Evolutionary conservation across 2,329 filamentous ascomycete species (phyloP).

Genomic region (Scytalidium sp.): DNA sequence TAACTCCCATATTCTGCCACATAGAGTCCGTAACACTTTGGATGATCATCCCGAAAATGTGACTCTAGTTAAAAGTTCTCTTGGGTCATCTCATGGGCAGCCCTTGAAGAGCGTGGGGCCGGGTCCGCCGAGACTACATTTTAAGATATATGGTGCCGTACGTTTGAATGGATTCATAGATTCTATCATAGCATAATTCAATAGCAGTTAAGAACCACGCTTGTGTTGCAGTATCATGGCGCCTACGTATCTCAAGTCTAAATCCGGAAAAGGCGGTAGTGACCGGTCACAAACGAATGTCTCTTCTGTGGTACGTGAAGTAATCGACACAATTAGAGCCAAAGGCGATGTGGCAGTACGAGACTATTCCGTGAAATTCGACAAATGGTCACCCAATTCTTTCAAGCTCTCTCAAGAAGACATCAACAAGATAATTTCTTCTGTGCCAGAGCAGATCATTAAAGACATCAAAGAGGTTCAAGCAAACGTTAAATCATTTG

Average conservation of each 20-base stretch:
- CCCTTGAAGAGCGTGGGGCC: too few species aligned
- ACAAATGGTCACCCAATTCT: slow-evolving; percentile 44
- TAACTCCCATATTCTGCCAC: too few species aligned
- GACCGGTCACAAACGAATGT: slow-evolving; percentile 17
- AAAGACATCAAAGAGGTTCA: slow-evolving; percentile 49
- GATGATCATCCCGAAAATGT: too few species aligned
- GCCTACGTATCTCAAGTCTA: slow-evolving; percentile 8
- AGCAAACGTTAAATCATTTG: slow-evolving; percentile 43
- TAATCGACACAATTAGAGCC: slow-evolving; percentile 42
- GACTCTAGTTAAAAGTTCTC: too few species aligned
- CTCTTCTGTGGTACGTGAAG: slow-evolving; percentile 38
- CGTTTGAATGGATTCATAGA: too few species aligned
- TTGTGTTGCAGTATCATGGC: background rate
- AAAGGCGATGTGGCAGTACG: slow-evolving; percentile 46
- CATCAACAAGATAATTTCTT: slow-evolving; percentile 39
- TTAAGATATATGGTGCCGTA: too few species aligned
- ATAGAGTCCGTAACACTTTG: too few species aligned
- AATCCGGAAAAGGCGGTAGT: background rate
- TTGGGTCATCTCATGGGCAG: too few species aligned
- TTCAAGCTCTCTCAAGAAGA: slow-evolving; percentile 43
- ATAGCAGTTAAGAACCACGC: too few species aligned
- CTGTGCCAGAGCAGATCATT: slow-evolving; percentile 44
- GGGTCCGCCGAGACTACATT: too few species aligned
- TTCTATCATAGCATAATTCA: too few species aligned
- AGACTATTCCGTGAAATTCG: slow-evolving; percentile 47